Base-by-base conservation (phyloP, 805 yeast species). In the Starmerella roubikii region DNA sequence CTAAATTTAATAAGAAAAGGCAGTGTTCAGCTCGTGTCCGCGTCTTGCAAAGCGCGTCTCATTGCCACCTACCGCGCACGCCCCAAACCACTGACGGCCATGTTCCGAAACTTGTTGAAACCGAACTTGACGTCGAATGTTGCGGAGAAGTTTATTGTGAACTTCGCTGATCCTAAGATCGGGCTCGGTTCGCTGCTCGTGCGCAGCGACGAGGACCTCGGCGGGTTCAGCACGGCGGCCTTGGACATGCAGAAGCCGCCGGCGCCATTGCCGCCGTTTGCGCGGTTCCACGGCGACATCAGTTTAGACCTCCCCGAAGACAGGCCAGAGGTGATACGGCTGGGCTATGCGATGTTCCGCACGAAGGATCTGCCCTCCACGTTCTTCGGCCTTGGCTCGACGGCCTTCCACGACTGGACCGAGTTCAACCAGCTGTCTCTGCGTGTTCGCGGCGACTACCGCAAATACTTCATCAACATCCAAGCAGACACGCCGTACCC, bases 271-370 rank as follows among this genome's bases (percentile, higher is more conserved):
- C 42, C 41, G 12, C 36, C 28, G 17, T 66, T 65, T 43, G 93
- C 78, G 1, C 68, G 71, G 42, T 78, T 82, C 60, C 74, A 72
- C 54, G 94, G 94, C 5, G 74, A 74, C 35, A 55, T 75, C 41
- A 74, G 71, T 47, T 67, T 77, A 43, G 81, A 78, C 47, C 67
- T 79, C 26, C 91, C 82, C 12, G 66, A 69, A 38, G 69, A 71
- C 45, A 65, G 74, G 35, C 81, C 83, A 1, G 76, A 75, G 36
- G 70, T 80, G 18, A 66, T 70, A 15, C 64, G 74, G 44, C 69
- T 78, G 16, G 82, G 82, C 1, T 75, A 75, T 62, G 82, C 93
- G 27, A 81, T 83, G 93, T 81, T 79, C 59, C 68, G 93, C 45
- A 82, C 93, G 0, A 69, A 64, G 48, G 82, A 80, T 52, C 71